A percentile compares a stretch with the other conserved stretches of the same genome.
phyloP scores from a whole-genome alignment of 371 early-diverging fungal genomes.

The Syncephalastrum sp. region DNA sequence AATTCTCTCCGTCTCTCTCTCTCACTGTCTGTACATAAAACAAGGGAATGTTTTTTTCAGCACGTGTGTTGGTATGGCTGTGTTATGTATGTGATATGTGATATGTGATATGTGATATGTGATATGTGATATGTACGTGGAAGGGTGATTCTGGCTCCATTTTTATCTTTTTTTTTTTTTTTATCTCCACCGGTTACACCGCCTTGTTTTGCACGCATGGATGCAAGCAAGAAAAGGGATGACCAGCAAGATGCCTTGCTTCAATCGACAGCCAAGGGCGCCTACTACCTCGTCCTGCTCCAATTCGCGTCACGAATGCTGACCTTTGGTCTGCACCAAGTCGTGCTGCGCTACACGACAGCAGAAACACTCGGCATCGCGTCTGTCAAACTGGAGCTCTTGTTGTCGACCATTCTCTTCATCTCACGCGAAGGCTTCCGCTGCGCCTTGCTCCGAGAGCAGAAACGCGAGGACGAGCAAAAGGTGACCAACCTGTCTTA shows the following conservation, averaged over 20 bases:
- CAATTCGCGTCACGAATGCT: conserved; percentile 79
- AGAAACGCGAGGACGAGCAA: conserved; percentile 39
- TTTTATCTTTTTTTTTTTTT: too few species aligned
- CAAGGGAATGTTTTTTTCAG: too few species aligned
- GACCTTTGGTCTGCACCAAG: conserved; percentile 80
- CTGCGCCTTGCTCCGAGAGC: conserved; percentile 70
- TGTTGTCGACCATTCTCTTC: conserved; percentile 85
- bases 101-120: too few species aligned
- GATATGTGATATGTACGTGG: too few species aligned
- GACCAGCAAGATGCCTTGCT: conserved; percentile 31
- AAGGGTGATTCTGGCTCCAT: too few species aligned
- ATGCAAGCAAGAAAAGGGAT: too few species aligned
- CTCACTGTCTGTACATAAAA: conserved; percentile 7
- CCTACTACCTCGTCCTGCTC: conserved; percentile 73
- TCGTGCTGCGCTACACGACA: conserved; percentile 67
- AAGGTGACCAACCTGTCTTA: conserved; percentile 76
- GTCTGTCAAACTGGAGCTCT: conserved; percentile 81
- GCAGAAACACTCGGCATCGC: conserved; percentile 83
- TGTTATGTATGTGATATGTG: too few species aligned
- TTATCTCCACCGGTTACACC: too few species aligned
- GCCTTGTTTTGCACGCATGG: too few species aligned
- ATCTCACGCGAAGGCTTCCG: conserved; percentile 90
- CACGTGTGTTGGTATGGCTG: too few species aligned
- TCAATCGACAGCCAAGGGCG: conserved; percentile 62
- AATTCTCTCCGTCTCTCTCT: conserved; percentile 9